Percentiles rank a stretch among this genome's conserved stretches.
These are phyloP conservation scores for Fusarium pseudoanthophilum DNA, from an alignment of 2,329 filamentous ascomycete species.

Conservation along the genomic window DNA sequence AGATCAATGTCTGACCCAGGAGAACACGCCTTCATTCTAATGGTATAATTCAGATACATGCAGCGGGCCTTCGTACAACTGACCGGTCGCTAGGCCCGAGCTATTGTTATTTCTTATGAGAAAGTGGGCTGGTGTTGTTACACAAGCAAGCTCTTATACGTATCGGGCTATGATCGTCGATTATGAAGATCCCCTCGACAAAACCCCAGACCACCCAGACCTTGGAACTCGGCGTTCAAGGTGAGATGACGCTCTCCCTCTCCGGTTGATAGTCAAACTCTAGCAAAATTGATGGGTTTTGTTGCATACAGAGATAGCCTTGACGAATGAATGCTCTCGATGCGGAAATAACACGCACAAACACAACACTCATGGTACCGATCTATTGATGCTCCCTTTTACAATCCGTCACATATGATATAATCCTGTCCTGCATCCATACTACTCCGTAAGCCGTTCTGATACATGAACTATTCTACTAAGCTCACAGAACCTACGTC, in stretches of 20 bases:
- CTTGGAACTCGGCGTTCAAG: neutral
- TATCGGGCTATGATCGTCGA: slow-evolving; percentile 28
- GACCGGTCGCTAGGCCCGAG: slow-evolving; percentile 3
- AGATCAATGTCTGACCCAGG: slow-evolving; percentile 1
- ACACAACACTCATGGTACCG: neutral
- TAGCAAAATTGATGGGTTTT: neutral
- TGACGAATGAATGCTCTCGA: neutral
- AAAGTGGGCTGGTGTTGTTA: slow-evolving; percentile 22
- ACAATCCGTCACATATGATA: neutral
- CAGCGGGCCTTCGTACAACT: slow-evolving; percentile 11
- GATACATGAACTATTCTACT: neutral
- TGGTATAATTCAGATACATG: slow-evolving; percentile 15
- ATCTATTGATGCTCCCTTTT: neutral
- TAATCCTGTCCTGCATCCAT: neutral
- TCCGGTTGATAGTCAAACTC: neutral
- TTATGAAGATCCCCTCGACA: slow-evolving; percentile 14
- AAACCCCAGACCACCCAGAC: slow-evolving; percentile 3
- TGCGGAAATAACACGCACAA: neutral
- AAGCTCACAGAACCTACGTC: slow-evolving; percentile 19
- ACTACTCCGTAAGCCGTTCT: neutral
- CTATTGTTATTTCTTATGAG: neutral
- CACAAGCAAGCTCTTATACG: slow-evolving; percentile 26
- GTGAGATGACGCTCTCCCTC: slow-evolving; percentile 6
- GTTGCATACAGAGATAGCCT: neutral
- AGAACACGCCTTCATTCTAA: neutral